Base-by-base conservation (phyloP, 192 early-diverging fungal species). In the Diversispora epigaea region DNA sequence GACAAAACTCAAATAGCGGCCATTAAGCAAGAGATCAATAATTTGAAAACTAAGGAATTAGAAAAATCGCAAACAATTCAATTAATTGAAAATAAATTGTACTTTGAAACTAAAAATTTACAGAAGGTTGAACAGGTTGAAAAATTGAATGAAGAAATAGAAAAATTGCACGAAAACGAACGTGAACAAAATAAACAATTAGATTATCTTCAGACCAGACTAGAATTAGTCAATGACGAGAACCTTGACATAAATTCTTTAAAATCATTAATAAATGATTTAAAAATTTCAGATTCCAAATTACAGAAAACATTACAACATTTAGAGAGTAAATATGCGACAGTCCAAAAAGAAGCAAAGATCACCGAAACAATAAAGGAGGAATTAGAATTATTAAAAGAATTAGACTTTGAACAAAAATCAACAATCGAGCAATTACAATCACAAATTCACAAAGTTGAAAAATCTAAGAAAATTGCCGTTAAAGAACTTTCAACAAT, bases 351-450 rank as follows among this genome's bases (percentile, higher is more conserved):
- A 12, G 68, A 69, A 69, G 49, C 46, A 21, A 39, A 45, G 8
- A 52, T 45, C 12, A 8, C 21, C n/a, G 68, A 54, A 52, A 69
- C n/a, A 17, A 17, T 54, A 54, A 54, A 54, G n/a, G 50, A 54
- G 0, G 50, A 54, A 11, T 11, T 54, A 11, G n/a, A 54, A 54
- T 54, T 54, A 0, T 54, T 69, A 15, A 55, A 69, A 52, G 68
- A 69, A 69, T 55, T 69, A 45, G 39, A 69, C 6, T n/a, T n/a
- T 69, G 17, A 44, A 3, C 40, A 19, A 5, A 41, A 65, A 65
- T 61, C 40, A 22, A 21, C n/a, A 47, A 47, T 46, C 8, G 44
- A 67, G 12, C 21, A 19, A 32, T 19, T n/a, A 45, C 17, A 67
- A 32, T 22, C 39, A 21, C 40, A 69, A 45, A 15, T 43, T 15